Conservation (phyloP, 768 basidiomycete species). For the Kondoa subrosea region DNA sequence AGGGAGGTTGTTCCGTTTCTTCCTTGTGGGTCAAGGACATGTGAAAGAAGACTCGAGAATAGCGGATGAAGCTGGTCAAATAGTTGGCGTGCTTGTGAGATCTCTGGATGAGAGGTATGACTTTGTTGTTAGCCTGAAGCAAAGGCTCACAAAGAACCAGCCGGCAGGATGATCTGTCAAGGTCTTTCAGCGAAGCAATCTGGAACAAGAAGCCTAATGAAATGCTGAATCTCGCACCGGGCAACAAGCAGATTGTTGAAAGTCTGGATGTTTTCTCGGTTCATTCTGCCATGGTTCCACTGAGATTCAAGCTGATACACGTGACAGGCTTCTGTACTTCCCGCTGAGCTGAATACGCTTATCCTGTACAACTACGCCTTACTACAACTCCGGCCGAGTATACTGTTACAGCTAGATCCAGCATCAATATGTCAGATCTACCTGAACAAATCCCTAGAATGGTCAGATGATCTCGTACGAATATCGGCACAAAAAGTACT, state of each 20-base stretch:
- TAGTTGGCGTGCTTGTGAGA: slow-evolving; percentile 53
- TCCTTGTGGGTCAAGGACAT: slow-evolving; percentile 33
- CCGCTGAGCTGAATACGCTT: background rate
- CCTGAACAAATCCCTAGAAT: background rate
- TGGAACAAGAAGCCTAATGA: background rate
- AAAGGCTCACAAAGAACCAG: background rate
- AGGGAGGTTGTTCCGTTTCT: slow-evolving; percentile 51
- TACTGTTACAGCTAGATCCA: background rate
- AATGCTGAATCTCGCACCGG: background rate
- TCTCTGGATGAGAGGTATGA: slow-evolving; percentile 46
- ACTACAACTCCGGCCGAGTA: background rate
- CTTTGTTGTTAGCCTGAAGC: background rate
- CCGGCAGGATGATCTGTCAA: background rate
- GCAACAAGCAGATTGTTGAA: background rate
- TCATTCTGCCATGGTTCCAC: background rate
- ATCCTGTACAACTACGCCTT: background rate
- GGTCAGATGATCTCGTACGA: background rate
- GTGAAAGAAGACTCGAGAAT: slow-evolving; percentile 36
- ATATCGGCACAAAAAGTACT: slow-evolving; percentile 1
- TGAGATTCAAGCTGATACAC: background rate
- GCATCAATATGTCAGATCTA: background rate
- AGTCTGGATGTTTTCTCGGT: background rate
- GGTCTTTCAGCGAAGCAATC: background rate
- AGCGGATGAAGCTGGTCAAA: slow-evolving; percentile 46
- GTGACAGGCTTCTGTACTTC: background rate